These are phyloP conservation scores for Sechiopsis laciniata DNA, from an alignment of 306 rosid genomes.

Conservation along the genomic window DNA sequence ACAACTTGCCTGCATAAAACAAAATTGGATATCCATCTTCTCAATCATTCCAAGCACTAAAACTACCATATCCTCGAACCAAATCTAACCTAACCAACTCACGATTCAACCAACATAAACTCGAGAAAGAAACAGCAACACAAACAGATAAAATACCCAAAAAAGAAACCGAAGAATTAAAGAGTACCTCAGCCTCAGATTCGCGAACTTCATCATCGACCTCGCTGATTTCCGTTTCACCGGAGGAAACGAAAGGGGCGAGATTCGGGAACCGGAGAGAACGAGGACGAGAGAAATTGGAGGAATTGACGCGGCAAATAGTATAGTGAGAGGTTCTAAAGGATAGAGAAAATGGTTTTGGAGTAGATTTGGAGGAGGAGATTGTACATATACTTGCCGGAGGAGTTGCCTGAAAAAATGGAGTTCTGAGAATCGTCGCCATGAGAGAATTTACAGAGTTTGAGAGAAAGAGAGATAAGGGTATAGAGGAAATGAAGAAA, in stretches of 20 bases:
- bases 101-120: background rate
- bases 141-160: too few species aligned
- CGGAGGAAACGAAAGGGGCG: conserved; percentile 15
- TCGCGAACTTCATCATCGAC: conserved; percentile 22
- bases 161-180: background rate
- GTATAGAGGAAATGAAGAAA: background rate
- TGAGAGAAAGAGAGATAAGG: conserved; percentile 6
- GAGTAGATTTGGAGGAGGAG: conserved; percentile 14
- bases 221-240: conserved; percentile 21
- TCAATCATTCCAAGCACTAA: too few species aligned
- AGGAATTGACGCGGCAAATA: conserved; percentile 8
- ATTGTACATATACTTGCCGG: background rate
- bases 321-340: background rate
- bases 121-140: background rate
- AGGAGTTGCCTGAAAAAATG: conserved; percentile 24
- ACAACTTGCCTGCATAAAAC: background rate
- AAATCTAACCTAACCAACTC: too few species aligned
- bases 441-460: conserved; percentile 1
- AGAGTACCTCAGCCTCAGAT: conserved; percentile 21
- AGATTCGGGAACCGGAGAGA: conserved; percentile 20
- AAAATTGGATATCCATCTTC: too few species aligned
- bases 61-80: too few species aligned
- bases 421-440: conserved; percentile 22
- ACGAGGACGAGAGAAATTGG: conserved; percentile 14
- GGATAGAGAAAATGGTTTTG: background rate